Percentiles rank a stretch among this genome's conserved stretches.
These are phyloP conservation scores for Bondarzewia mesenterica DNA, from an alignment of 1,284 basidiomycete species.

Conservation along the genomic window DNA sequence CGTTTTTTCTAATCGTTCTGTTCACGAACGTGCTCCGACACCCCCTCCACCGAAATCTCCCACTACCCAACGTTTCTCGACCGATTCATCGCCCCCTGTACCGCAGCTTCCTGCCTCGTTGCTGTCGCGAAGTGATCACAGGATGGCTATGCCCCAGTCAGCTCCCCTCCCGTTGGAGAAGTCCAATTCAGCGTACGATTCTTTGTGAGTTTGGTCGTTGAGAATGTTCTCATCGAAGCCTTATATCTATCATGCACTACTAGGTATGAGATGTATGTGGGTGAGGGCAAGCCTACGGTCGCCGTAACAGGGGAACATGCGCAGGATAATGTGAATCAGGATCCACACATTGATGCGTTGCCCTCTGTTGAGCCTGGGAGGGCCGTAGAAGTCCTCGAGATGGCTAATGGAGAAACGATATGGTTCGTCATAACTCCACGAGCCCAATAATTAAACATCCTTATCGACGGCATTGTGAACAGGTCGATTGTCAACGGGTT, in stretches of 20 bases:
- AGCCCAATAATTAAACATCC: constrained; percentile 5
- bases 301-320: constrained; percentile 7
- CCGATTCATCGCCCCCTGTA: constrained; percentile 58
- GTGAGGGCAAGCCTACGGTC: constrained; percentile 34
- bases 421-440: constrained; percentile 40
- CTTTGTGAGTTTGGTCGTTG: constrained; percentile 45
- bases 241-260: neutral
- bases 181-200: constrained; percentile 63
- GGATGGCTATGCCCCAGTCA: constrained; percentile 27
- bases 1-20: constrained; percentile 49
- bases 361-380: constrained; percentile 40
- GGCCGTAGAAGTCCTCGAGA: constrained; percentile 69
- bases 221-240: neutral
- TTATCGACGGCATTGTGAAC: constrained; percentile 11
- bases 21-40: constrained; percentile 75
- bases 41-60: constrained; percentile 64
- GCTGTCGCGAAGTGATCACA: constrained; percentile 35
- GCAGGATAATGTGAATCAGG: constrained; percentile 18
- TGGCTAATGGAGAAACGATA: constrained; percentile 76
- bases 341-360: constrained; percentile 13
- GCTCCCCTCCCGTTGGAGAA: constrained; percentile 44
- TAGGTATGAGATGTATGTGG: constrained; percentile 75
- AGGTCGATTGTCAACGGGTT: constrained; percentile 80
- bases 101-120: constrained; percentile 53
- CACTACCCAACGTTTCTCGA: constrained; percentile 52